These are phyloP conservation scores for Alternaria longipes DNA, from an alignment of 2,329 filamentous ascomycete genomes.

Conservation along the genomic window DNA sequence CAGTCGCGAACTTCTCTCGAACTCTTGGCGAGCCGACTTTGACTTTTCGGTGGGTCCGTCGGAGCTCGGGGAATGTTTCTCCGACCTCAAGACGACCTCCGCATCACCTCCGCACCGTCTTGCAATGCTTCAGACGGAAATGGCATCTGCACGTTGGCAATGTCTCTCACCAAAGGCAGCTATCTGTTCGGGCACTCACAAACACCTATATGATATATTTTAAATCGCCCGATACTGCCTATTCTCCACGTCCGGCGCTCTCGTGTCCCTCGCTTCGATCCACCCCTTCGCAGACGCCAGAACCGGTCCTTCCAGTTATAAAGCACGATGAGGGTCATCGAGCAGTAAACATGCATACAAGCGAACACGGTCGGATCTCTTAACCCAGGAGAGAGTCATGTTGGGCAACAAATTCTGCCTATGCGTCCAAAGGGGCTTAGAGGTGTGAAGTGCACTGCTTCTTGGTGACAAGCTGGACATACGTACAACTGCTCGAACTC, in stretches of 20 bases:
- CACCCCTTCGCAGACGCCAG: neutral
- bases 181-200: too few relatives aligned
- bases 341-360: neutral
- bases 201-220: neutral
- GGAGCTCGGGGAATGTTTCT: conserved; percentile 14
- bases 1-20: conserved; percentile 23
- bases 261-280: neutral
- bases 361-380: neutral
- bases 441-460: neutral
- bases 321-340: too few relatives aligned
- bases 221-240: neutral
- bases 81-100: conserved; percentile 19
- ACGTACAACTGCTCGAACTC: neutral
- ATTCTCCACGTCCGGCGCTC: neutral
- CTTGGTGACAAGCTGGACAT: neutral
- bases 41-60: conserved; percentile 28
- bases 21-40: conserved; percentile 28
- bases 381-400: neutral
- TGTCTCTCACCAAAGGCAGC: neutral
- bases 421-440: neutral
- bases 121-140: neutral
- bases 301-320: neutral
- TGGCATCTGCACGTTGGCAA: neutral
- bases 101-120: conserved; percentile 13
- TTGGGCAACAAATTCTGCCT: neutral